Evolutionary conservation across 192 early-diverging fungal genomes (phyloP), one percentile per base, ranked within the genome.

Genomic region (Backusella sp.): DNA sequence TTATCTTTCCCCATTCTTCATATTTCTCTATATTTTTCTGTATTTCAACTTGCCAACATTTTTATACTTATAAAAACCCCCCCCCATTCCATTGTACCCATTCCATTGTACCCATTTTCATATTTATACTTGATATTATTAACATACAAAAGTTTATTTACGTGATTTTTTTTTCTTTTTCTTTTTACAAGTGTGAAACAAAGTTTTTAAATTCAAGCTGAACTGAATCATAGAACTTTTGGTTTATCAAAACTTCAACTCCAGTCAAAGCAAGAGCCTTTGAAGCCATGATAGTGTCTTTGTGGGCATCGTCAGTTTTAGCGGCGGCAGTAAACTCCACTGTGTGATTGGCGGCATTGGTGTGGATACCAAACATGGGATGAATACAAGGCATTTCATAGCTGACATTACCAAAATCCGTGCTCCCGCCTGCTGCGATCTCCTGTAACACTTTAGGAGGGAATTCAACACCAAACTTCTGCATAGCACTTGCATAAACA

Each of bases 341-440:
- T 0, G 94, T 90, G 68, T 95, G 94, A 66, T 89, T 91, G 0
- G 81, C 80, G 62, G 86, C 80, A 19, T 88, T 82, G 1, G 84
- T 86, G 32, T 88, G 84, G 44, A 89, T 86, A 6, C 52, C 62
- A 36, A 44, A 73, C 56, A 56, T 68, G 19, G 79, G 77, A 42
- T 88, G 86, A n/a, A 88, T 79, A 11, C 74, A 76, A 37, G 92
- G 90, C 11, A 90, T 85, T 34, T 77, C 77, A 21, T 91, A 86
- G 17, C 88, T 88, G 39, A 93, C 84, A 67, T 94, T 93, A 34
- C 92, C 93, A 21, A 82, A 68, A 79, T 93, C 93, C 1, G 93
- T 91, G 8, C 85, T 87, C 2, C 89, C 93, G 62, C 79, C 80
- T 8, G 66, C 49, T 12, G 46, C 1, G 9, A 53, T 44, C 6